phyloP scores from a whole-genome alignment of 768 basidiomycete genomes.

The Rhizopogon salebrosus region DNA sequence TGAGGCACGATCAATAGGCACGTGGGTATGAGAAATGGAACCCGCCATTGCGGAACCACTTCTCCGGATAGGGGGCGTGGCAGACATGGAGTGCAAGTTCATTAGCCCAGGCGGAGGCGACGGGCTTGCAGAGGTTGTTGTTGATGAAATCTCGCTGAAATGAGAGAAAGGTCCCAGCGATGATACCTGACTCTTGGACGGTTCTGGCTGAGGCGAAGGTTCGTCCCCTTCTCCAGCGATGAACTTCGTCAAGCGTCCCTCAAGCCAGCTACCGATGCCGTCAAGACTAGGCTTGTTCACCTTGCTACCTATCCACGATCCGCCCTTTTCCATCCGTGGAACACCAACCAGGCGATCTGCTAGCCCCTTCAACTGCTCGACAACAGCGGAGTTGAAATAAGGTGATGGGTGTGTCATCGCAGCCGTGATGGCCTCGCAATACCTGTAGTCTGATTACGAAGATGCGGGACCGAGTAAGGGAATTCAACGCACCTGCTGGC shows the following conservation, averaged over 20 bases:
- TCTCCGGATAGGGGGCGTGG: constrained; percentile 44
- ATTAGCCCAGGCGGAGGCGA: constrained; percentile 63
- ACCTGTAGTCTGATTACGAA: constrained; percentile 45
- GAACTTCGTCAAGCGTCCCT: constrained; percentile 87
- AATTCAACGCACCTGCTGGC: constrained; percentile 61
- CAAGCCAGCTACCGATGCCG: constrained; percentile 87
- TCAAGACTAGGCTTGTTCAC: constrained; percentile 89
- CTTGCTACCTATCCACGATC: constrained; percentile 85
- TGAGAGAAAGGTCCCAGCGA: constrained; percentile 85
- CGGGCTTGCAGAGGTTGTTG: constrained; percentile 66
- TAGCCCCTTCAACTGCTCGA: constrained; percentile 74
- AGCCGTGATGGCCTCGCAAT: constrained; percentile 84
- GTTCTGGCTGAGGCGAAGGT: constrained; percentile 30
- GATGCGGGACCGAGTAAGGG: constrained; percentile 5
- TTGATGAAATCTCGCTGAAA: constrained; percentile 87
- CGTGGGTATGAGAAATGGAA: constrained; percentile 41
- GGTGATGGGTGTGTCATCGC: constrained; percentile 59
- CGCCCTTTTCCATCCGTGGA: constrained; percentile 67
- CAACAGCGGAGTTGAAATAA: constrained; percentile 59
- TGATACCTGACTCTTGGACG: constrained; percentile 33
- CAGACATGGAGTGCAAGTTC: constrained; percentile 30
- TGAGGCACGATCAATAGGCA: constrained; percentile 63
- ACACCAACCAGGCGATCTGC: constrained; percentile 73
- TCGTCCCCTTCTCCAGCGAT: constrained; percentile 86
- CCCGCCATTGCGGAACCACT: constrained; percentile 68